Percentiles rank a stretch among this genome's conserved stretches.
These are phyloP conservation scores for Penicillium sp. DNA, from an alignment of 2,329 filamentous ascomycete genomes.

Conservation along the genomic window DNA sequence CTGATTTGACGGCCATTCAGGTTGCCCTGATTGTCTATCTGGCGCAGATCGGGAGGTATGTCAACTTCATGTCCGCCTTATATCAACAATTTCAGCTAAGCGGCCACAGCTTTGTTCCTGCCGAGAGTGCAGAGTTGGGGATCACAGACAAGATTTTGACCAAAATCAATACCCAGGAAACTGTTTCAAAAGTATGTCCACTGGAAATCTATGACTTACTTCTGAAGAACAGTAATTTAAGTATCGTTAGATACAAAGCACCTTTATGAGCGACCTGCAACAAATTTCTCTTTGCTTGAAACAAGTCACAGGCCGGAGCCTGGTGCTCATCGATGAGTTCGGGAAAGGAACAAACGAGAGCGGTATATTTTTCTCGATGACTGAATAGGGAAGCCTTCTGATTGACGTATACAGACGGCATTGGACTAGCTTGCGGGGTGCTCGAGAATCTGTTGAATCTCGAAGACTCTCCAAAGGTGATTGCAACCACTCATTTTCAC, in stretches of 20 bases:
- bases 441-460: constrained; percentile 60
- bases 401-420: constrained; percentile 55
- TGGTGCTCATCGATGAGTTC: constrained; percentile 94
- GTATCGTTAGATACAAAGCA: constrained; percentile 57
- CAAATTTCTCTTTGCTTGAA: constrained; percentile 79
- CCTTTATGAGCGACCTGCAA: constrained; percentile 81
- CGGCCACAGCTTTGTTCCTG: constrained; percentile 75
- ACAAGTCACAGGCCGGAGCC: constrained; percentile 72
- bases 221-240: neutral
- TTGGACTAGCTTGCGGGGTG: constrained; percentile 65
- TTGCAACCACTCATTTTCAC: constrained; percentile 67
- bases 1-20: constrained; percentile 26
- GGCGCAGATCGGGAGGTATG: constrained; percentile 75
- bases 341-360: constrained; percentile 68
- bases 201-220: neutral
- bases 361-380: constrained; percentile 37
- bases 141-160: constrained; percentile 92
- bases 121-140: constrained; percentile 73
- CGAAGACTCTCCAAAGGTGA: constrained; percentile 59
- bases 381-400: neutral
- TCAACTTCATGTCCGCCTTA: neutral
- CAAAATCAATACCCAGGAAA: constrained; percentile 75
- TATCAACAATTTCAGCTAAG: neutral
- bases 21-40: constrained; percentile 88
- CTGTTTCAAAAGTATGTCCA: constrained; percentile 59